Evolutionary conservation across 345 rosid genomes (phyloP), one percentile per base, ranked within the genome.

Genomic region (Eucalyptus lansdowneana): DNA sequence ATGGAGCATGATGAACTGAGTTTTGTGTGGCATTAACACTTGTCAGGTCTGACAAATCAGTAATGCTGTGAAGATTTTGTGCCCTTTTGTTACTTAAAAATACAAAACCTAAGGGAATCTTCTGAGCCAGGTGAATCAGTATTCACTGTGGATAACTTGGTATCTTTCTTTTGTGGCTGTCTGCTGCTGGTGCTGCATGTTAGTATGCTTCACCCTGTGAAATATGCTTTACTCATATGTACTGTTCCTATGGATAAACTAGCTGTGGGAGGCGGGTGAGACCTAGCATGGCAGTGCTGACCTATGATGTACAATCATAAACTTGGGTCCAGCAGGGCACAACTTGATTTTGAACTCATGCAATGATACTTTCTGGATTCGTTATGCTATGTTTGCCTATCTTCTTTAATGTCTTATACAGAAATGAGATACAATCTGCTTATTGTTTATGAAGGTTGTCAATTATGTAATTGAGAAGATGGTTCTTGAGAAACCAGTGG

Each of bases 381-480:
- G 47, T 76, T 76, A 76, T 40, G 85, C 29, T 44, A 37, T 76
- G 45, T 76, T 76, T 86, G 87, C 65, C 47, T 51, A 9, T 86
- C 67, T 86, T 45, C 62, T 51, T 34, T 50, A 5, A 86, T 53
- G 67, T 29, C 40, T 31, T 86, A 24, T 50, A 34, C 14, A 17
- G 62, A 53, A 22, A 40, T 76, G 85, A 76, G 85, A 76, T 76
- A 76, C 47, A 2, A 40, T 76, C 85, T 86, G 8, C 53, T 89
- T 50, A 27, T 60, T 93, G 89, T 90, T 89, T 87, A 34, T 92
- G 89, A 91, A 98, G 99, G 99, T 98, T 93, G 95, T 97, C 86
- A 97, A 95, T 93, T 98, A 98, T 93, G 99, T 98, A 13, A 45
- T 95, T 83, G 99, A 98, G 91, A 98, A 98, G 92, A 94, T 97